These are phyloP conservation scores for Pythium brachiatum DNA, from an alignment of 352 stramenopile genomes.

Conservation along the genomic window DNA sequence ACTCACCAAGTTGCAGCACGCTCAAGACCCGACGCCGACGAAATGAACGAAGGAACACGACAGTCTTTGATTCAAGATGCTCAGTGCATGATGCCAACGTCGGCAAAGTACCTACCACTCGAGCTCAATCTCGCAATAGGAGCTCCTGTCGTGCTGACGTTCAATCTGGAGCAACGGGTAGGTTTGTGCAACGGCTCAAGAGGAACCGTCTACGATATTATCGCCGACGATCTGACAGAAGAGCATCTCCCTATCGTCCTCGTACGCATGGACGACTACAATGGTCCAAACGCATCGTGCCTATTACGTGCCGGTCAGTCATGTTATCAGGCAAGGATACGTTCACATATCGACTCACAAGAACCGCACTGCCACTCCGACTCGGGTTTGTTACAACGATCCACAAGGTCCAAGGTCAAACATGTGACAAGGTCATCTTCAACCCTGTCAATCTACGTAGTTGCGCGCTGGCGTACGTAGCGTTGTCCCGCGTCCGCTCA, in stretches of 20 bases:
- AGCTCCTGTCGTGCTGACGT: constrained; percentile 4
- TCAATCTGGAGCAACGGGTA: constrained; percentile 2
- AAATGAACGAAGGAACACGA: not conserved
- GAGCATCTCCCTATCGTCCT: constrained; percentile 5
- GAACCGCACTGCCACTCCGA: constrained; percentile 8
- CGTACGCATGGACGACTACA: constrained; percentile 7
- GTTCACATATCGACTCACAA: not conserved
- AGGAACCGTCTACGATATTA: constrained; percentile 11
- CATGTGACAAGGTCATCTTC: constrained; percentile 2
- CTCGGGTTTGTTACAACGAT: constrained; percentile 16
- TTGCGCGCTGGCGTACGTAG: constrained; percentile 10
- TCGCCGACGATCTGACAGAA: not conserved
- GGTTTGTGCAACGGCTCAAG: constrained; percentile 11
- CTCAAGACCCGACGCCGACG: not conserved
- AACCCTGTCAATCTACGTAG: constrained; percentile 1
- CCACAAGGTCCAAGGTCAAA: constrained; percentile 16
- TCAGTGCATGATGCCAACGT: not conserved
- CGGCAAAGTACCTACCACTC: not conserved
- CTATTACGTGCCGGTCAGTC: not conserved
- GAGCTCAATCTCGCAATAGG: not conserved
- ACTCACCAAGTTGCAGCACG: no score
- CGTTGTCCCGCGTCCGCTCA: constrained; percentile 3
- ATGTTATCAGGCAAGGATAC: not conserved
- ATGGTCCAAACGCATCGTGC: constrained; percentile 1
- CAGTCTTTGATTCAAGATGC: no score